Base-by-base conservation (phyloP, 2,329 filamentous ascomycete genomes). In the Dactylellina haptotyla region DNA sequence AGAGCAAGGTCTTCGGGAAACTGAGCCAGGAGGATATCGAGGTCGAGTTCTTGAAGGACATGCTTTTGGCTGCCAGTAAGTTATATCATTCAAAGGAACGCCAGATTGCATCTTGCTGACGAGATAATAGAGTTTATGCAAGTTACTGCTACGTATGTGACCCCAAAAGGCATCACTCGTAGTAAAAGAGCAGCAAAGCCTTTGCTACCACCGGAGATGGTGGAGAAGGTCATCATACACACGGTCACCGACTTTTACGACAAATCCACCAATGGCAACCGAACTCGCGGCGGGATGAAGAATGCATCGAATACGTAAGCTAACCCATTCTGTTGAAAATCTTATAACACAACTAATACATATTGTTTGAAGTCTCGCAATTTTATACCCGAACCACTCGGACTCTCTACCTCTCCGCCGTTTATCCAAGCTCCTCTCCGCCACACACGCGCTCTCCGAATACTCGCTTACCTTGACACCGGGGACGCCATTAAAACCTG, bases 201-300 rank as follows among this genome's bases (percentile, higher is more conserved):
- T 1, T 80, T 84, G 2, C 79, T 84, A 4, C 81, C 92, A 1
- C 86, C 87, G 77, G 84, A 87, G 3, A 86, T 87, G 0, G 83
- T 92, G 6, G 82, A 90, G 43, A 83, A 83, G 0, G 84, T 87
- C 50, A 89, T 89, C 0, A 85, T 93, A 82, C 84, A 86, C 61
- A 86, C 89, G 12, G 70, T 74, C 10, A 75, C 75, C 30, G 77
- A 77, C 16, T 78, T 78, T 2, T 95, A 93, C 78, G 91, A 95
- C 78, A 91, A 91, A 78, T 91, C 91, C 2, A 91, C 89, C 20
- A 95, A 95, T 77, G 90, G 90, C 0, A 93, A 94, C 77, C 87
- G 87, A 63, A 90, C 86, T 1, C 85, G 91, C 76, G 91, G 91
- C 14, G 89, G 89, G 0, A 84, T 95, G 77, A 92, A 91, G 80